A percentile compares a stretch with the other conserved stretches of the same genome.
phyloP scores from a whole-genome alignment of 805 yeast genomes.

The Gaillardinia entomophila region DNA sequence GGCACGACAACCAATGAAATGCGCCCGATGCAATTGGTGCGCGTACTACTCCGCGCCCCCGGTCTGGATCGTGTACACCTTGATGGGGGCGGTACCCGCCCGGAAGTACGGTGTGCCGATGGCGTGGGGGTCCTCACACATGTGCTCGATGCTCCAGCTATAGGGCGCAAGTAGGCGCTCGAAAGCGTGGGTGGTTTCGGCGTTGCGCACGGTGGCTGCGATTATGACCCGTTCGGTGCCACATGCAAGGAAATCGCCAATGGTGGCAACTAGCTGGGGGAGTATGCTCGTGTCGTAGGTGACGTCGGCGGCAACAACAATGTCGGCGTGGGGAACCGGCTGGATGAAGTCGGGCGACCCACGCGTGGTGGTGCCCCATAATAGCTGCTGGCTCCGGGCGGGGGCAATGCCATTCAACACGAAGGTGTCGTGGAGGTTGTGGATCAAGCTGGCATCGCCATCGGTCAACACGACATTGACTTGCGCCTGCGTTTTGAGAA shows the following conservation, averaged over 20 bases:
- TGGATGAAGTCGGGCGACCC: constrained; percentile 37
- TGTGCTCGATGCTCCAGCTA: no score
- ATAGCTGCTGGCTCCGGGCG: constrained; percentile 23
- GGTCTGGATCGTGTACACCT: neutral
- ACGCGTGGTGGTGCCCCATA: constrained; percentile 50
- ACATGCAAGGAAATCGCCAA: constrained; percentile 31
- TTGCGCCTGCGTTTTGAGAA: constrained; percentile 20
- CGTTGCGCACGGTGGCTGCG: constrained; percentile 73
- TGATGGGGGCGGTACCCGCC: neutral
- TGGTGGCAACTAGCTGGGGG: constrained; percentile 46
- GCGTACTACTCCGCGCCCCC: neutral
- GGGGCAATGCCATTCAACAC: constrained; percentile 31
- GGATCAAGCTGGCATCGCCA: constrained; percentile 56
- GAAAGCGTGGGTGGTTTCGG: constrained; percentile 27
- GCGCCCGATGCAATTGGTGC: neutral
- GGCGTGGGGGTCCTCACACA: no score
- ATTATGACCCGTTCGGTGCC: constrained; percentile 37
- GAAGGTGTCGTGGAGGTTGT: constrained; percentile 40
- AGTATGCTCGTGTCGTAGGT: constrained; percentile 70
- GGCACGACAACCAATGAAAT: neutral
- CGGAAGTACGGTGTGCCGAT: no score
- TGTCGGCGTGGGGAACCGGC: constrained; percentile 28
- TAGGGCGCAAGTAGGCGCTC: constrained; percentile 13
- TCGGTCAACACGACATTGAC: constrained; percentile 50
- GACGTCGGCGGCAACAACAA: constrained; percentile 79